Percentiles rank a stretch among this genome's conserved stretches.
Evolutionary conservation across 169 alveolate species (phyloP).

Genomic region (Plasmodium knowlesi): DNA sequence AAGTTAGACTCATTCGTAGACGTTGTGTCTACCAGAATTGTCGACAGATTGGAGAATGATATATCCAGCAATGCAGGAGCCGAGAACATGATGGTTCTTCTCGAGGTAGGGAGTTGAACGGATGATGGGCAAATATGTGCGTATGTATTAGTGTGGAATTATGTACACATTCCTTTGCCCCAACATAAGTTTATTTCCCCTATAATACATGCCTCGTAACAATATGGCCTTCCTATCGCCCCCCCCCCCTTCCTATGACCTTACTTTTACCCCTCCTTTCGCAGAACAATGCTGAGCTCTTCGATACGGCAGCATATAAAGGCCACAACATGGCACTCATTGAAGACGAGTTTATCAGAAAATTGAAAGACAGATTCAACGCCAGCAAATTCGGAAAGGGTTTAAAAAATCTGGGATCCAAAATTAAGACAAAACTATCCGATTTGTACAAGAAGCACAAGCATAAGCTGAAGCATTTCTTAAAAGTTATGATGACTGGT

Average conservation of each 20-base stretch:
- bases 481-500: constrained; percentile 10
- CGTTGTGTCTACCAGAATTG: constrained; percentile 60
- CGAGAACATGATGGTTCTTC: constrained; percentile 37
- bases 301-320: constrained; percentile 26
- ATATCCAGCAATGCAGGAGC: constrained; percentile 10
- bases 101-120: constrained; percentile 10
- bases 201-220: background rate
- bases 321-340: constrained; percentile 50
- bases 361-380: constrained; percentile 49
- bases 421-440: constrained; percentile 17
- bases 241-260: background rate
- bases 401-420: constrained; percentile 13
- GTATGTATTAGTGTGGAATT: background rate
- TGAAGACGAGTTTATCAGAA: constrained; percentile 41
- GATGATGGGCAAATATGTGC: background rate
- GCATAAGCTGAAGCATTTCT: constrained; percentile 31
- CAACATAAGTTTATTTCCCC: background rate
- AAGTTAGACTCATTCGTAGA: constrained; percentile 64
- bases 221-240: background rate
- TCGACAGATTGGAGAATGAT: constrained; percentile 51
- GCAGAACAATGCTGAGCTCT: constrained; percentile 59
- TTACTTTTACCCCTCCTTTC: background rate
- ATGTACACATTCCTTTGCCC: background rate
- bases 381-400: constrained; percentile 55
- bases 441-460: constrained; percentile 48